These are phyloP conservation scores for Cucurbitaria berberidis DNA, from an alignment of 2,329 filamentous ascomycete genomes.

Conservation along the genomic window DNA sequence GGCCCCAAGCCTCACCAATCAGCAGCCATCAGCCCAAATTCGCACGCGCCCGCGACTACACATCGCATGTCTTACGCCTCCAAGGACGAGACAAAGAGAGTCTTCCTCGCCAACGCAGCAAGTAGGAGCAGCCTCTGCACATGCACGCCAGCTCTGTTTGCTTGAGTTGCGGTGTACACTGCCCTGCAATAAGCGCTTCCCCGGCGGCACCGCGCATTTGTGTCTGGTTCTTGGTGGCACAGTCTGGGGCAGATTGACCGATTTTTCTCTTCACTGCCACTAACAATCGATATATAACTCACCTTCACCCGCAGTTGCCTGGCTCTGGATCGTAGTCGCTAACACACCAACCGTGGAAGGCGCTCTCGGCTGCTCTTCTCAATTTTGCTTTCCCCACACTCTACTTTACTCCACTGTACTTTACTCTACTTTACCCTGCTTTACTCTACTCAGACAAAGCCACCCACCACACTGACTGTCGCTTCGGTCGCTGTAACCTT, in stretches of 20 bases:
- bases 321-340: neutral
- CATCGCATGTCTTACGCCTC: conserved; percentile 6
- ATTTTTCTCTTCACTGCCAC: conserved; percentile 11
- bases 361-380: neutral
- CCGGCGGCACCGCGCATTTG: conserved; percentile 17
- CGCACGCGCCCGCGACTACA: conserved; percentile 1
- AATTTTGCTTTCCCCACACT: neutral
- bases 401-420: too few relatives aligned
- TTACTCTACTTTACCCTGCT: too few relatives aligned
- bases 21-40: neutral
- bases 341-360: conserved; percentile 2
- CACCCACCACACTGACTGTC: neutral
- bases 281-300: conserved; percentile 9
- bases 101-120: conserved; percentile 9
- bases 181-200: conserved; percentile 13
- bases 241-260: conserved; percentile 11
- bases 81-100: conserved; percentile 9
- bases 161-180: conserved; percentile 16
- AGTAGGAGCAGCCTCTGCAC: conserved; percentile 10
- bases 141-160: conserved; percentile 7
- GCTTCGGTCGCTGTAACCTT: neutral
- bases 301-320: conserved; percentile 18
- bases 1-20: conserved; percentile 5
- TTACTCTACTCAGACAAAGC: too few relatives aligned
- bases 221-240: conserved; percentile 22